Conservation (phyloP, 2,329 filamentous ascomycete genomes). For the Dichotomopilus funicola region DNA sequence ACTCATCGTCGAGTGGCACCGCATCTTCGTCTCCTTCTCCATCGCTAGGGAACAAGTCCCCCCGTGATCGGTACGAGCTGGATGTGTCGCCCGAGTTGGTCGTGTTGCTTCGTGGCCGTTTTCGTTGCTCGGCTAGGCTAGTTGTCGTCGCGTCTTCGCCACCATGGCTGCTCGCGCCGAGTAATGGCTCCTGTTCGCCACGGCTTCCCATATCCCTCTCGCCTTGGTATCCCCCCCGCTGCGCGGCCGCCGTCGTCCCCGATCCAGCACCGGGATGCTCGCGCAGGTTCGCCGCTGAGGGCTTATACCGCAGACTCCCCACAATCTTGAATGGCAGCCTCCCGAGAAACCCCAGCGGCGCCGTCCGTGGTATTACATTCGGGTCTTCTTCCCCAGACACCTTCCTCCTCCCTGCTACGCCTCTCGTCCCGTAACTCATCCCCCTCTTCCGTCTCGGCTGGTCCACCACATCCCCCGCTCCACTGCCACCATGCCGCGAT, state of each 20-base stretch:
- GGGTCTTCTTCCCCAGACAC: conserved; percentile 61
- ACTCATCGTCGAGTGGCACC: conserved; percentile 86
- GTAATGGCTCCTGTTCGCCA: conserved; percentile 62
- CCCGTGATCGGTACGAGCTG: conserved; percentile 79
- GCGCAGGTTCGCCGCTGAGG: conserved; percentile 82
- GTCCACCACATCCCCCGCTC: conserved; percentile 39
- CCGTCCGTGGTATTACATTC: conserved; percentile 83
- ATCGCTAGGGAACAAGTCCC: conserved; percentile 86
- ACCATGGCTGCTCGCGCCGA: conserved; percentile 43
- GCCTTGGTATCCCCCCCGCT: background rate
- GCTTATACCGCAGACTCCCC: conserved; percentile 76
- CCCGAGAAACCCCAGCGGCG: conserved; percentile 77
- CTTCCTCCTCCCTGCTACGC: conserved; percentile 33
- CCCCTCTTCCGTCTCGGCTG: conserved; percentile 68
- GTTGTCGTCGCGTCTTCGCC: conserved; percentile 32
- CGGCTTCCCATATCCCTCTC: conserved; percentile 15
- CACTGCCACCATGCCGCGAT: conserved; percentile 22
- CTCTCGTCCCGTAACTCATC: conserved; percentile 82
- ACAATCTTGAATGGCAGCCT: conserved; percentile 80
- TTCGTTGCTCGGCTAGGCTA: conserved; percentile 13
- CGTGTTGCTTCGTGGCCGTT: conserved; percentile 68
- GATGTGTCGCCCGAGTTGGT: conserved; percentile 73
- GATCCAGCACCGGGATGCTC: conserved; percentile 64
- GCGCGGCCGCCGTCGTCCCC: conserved; percentile 27
- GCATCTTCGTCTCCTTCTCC: conserved; percentile 83